A percentile compares a stretch with the other conserved stretches of the same genome.
Evolutionary conservation across 2,329 filamentous ascomycete species (phyloP).

Genomic region (Blastomyces gilchristii): DNA sequence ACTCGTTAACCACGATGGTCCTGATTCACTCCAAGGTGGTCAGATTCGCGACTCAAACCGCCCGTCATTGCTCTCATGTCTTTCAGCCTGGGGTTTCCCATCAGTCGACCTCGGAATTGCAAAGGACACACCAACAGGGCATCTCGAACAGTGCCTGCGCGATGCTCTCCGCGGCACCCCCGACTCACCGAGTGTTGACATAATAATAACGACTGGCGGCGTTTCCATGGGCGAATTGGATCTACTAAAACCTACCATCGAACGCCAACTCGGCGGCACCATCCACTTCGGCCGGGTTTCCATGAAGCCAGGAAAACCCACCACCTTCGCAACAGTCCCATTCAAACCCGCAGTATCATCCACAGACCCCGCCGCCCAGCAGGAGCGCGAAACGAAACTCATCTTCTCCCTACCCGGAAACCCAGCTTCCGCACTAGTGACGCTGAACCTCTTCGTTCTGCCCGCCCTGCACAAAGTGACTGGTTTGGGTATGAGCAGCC

Average conservation of each 20-base stretch:
- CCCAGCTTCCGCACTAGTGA: slow-evolving; percentile 84
- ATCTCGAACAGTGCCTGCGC: slow-evolving; percentile 67
- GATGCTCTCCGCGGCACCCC: slow-evolving; percentile 52
- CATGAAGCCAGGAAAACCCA: slow-evolving; percentile 98
- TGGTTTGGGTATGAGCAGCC: slow-evolving; percentile 47
- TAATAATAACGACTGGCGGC: slow-evolving; percentile 85
- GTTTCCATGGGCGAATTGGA: slow-evolving; percentile 98
- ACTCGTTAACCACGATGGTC: slow-evolving; percentile 60
- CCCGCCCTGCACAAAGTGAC: slow-evolving; percentile 70
- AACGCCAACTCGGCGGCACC: slow-evolving; percentile 75
- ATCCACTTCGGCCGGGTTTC: slow-evolving; percentile 93
- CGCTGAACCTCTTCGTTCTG: slow-evolving; percentile 87
- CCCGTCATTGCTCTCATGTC: slow-evolving; percentile 72
- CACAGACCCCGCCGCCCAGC: slow-evolving; percentile 22
- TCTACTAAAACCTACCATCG: slow-evolving; percentile 90
- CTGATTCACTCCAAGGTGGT: slow-evolving; percentile 56
- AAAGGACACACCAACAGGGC: slow-evolving; percentile 45
- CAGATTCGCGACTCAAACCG: slow-evolving; percentile 93
- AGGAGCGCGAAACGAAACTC: slow-evolving; percentile 53
- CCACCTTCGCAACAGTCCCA: slow-evolving; percentile 85
- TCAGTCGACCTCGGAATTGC: slow-evolving; percentile 80
- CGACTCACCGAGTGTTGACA: slow-evolving; percentile 47
- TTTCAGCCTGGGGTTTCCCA: slow-evolving; percentile 62
- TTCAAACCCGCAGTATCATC: slow-evolving; percentile 41
- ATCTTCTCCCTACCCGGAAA: slow-evolving; percentile 92